Evolutionary conservation across 2,329 filamentous ascomycete genomes (phyloP), one percentile per base, ranked within the genome.

Genomic region (Pseudogymnoascus sp.): DNA sequence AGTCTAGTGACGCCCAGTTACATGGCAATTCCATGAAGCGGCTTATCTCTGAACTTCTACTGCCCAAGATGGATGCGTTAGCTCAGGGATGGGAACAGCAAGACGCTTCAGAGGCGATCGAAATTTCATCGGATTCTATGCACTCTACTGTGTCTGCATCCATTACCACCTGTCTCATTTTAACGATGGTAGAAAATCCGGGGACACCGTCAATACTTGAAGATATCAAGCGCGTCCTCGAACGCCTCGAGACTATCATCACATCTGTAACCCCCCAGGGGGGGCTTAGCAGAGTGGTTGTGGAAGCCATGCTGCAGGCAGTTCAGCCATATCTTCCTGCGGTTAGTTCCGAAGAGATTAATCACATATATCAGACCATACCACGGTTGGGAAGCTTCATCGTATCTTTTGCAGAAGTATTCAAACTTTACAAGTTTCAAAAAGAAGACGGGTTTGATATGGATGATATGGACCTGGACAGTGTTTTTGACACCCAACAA

Each of bases 381-480:
- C 64, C 66, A 20, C 63, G 66, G 37, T 62, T 72, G 1, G 58
- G 68, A 14, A 41, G 58, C 2, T 69, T 72, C 39, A 66, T 72
- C 18, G 38, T 61, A 25, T 28, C 61, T 15, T 59, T 70, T 37
- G 64, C 66, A 37, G 66, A 68, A 30, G 61, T 66, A 14, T 43
- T 68, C 22, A 65, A 62, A 22, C 63, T 53, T 33, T 33, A 53
- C 47, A 53, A 53, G 15, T 58, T 38, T 38, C 57, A 58, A 15
- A 39, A 58, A 14, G 57, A 58, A 9, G 57, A 58, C 18, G 57
- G 57, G 11, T 58, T 39, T 37, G 25, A 22, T 20, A 15, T 2
- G 8, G 65, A 75, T 2, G 83, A 87, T 65, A 87, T 89, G 84
- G 86, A 90, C 61, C 68, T 91, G 4, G 88, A 91, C 67, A 78